A percentile compares a stretch with the other conserved stretches of the same genome.
Conservation (phyloP, 192 early-diverging fungal genomes). For the Backusella circina region DNA sequence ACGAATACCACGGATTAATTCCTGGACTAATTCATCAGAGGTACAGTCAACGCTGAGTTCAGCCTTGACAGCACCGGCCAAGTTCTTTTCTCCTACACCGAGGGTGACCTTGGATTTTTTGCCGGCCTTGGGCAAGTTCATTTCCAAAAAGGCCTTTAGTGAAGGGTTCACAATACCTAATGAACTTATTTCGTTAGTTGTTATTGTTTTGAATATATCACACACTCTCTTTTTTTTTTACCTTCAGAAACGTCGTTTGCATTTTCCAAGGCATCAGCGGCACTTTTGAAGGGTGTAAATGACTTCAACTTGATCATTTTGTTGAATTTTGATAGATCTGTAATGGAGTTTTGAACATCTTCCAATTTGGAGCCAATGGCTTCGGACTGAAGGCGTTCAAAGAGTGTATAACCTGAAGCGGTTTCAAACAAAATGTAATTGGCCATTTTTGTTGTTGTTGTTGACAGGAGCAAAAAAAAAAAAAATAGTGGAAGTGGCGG, state of each 20-base stretch:
- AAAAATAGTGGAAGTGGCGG: neutral
- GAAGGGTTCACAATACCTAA: slow-evolving; percentile 81
- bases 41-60: slow-evolving; percentile 75
- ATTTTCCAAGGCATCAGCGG: slow-evolving; percentile 96
- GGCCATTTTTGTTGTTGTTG: too few relatives aligned
- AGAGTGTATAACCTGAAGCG: slow-evolving; percentile 94
- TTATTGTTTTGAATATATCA: neutral
- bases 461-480: neutral
- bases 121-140: slow-evolving; percentile 82
- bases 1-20: slow-evolving; percentile 92
- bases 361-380: slow-evolving; percentile 92
- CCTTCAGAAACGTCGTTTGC: slow-evolving; percentile 98
- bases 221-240: slow-evolving; percentile 20
- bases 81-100: slow-evolving; percentile 85
- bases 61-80: slow-evolving; percentile 74
- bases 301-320: slow-evolving; percentile 88
- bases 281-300: slow-evolving; percentile 93
- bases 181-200: neutral
- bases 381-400: slow-evolving; percentile 89
- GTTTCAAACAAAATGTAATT: slow-evolving; percentile 87
- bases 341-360: slow-evolving; percentile 76
- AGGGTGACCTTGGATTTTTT: slow-evolving; percentile 74
- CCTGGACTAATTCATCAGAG: slow-evolving; percentile 78
- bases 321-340: slow-evolving; percentile 66
- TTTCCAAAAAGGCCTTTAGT: slow-evolving; percentile 91